Conservation (phyloP, 1,284 basidiomycete genomes). For the Trametes versicolor region DNA sequence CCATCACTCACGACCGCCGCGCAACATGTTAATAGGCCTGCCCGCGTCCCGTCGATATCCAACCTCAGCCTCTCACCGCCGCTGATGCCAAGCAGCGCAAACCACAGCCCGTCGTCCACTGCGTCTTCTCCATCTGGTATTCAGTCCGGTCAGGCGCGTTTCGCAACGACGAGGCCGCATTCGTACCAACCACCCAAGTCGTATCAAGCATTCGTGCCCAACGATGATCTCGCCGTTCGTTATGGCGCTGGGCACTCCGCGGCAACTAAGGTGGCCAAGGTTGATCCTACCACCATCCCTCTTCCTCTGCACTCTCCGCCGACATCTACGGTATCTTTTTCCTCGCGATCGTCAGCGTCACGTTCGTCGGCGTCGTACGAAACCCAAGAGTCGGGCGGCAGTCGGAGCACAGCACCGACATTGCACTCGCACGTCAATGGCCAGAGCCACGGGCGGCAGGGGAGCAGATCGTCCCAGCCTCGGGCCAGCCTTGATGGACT, state of each 20-base stretch:
- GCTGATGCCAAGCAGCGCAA: constrained; percentile 29
- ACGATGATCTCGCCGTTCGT: constrained; percentile 45
- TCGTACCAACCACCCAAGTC: constrained; percentile 37
- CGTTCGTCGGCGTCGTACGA: constrained; percentile 56
- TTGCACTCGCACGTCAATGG: constrained; percentile 42
- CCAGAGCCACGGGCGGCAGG: constrained; percentile 27
- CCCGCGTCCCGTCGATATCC: constrained; percentile 42
- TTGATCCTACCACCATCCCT: constrained; percentile 64
- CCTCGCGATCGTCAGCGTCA: constrained; percentile 72
- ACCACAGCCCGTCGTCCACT: constrained; percentile 35
- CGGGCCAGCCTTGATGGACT: constrained; percentile 37
- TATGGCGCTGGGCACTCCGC: constrained; percentile 32
- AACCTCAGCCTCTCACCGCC: constrained; percentile 41
- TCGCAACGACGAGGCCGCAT: constrained; percentile 37
- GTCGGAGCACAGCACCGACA: constrained; percentile 47
- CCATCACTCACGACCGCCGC: constrained; percentile 37
- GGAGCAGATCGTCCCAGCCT: constrained; percentile 28
- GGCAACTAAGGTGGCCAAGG: constrained; percentile 45
- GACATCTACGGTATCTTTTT: constrained; percentile 73
- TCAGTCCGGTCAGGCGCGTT: constrained; percentile 32
- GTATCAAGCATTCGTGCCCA: constrained; percentile 35
- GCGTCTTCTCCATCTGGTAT: constrained; percentile 32
- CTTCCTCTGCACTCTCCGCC: constrained; percentile 75
- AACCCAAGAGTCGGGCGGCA: constrained; percentile 46
- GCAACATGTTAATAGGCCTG: constrained; percentile 33